Conservation (phyloP, 2,329 filamentous ascomycete genomes). For the Fusarium subtropicale region DNA sequence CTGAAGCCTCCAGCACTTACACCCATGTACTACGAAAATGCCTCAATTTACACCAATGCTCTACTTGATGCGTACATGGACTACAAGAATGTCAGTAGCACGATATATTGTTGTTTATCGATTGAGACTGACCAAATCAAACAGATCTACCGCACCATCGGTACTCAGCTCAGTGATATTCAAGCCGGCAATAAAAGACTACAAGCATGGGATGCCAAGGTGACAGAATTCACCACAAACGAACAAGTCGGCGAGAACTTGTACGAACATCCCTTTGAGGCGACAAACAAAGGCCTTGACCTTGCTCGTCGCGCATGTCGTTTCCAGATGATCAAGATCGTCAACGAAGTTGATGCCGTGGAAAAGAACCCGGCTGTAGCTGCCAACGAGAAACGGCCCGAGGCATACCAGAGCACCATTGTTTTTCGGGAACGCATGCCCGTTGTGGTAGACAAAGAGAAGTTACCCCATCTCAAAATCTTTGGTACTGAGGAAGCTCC, state of each 20-base stretch:
- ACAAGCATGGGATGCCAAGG: background rate
- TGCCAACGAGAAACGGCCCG: background rate
- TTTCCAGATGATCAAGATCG: background rate
- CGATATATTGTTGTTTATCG: background rate
- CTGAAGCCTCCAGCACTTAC: background rate
- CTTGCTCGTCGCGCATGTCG: background rate
- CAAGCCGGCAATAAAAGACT: background rate
- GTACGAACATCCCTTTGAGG: background rate
- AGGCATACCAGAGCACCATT: background rate
- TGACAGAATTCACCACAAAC: too few relatives aligned
- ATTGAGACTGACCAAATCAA: too few relatives aligned
- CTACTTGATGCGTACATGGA: background rate
- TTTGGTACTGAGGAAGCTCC: too few relatives aligned
- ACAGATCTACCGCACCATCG: constrained; percentile 2
- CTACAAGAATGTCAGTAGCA: background rate
- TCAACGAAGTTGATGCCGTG: background rate
- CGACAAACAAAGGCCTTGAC: background rate
- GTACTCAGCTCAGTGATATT: background rate
- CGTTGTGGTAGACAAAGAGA: too few relatives aligned
- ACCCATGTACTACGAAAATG: background rate
- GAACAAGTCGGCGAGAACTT: too few relatives aligned
- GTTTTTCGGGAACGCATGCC: too few relatives aligned
- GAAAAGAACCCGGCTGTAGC: background rate
- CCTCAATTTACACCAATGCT: background rate
- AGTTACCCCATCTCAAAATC: too few relatives aligned